A percentile compares a stretch with the other conserved stretches of the same genome.
phyloP scores from a whole-genome alignment of 2,329 filamentous ascomycete genomes.

The Cadophora gregata region DNA sequence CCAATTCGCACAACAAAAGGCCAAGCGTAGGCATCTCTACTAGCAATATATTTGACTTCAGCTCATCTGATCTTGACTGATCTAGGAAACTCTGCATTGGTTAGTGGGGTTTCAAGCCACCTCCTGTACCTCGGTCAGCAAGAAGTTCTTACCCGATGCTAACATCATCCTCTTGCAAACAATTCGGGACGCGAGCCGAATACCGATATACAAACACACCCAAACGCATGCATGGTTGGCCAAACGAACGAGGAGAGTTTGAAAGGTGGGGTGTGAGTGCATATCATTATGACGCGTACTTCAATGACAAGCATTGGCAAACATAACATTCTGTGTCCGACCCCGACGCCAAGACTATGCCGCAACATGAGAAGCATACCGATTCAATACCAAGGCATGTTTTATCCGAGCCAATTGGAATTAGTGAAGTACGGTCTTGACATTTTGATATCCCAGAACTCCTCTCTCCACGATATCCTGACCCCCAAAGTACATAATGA shows the following conservation, averaged over 20 bases:
- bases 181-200: neutral
- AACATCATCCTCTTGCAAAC: neutral
- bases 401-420: conserved; percentile 1
- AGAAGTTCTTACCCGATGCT: conserved; percentile 1
- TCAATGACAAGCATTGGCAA: conserved; percentile 6
- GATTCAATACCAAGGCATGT: neutral
- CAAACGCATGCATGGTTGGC: neutral
- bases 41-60: neutral
- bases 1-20: neutral
- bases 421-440: neutral
- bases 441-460: neutral
- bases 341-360: neutral
- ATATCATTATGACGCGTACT: neutral
- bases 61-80: neutral
- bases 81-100: neutral
- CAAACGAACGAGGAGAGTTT: neutral
- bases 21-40: neutral
- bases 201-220: neutral
- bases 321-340: neutral
- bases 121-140: neutral
- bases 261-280: neutral
- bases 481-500: neutral
- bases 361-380: neutral
- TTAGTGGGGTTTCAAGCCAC: neutral
- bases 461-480: neutral